These are phyloP conservation scores for Trichoderma atroviride DNA, from an alignment of 2,329 filamentous ascomycete species.

Conservation along the genomic window DNA sequence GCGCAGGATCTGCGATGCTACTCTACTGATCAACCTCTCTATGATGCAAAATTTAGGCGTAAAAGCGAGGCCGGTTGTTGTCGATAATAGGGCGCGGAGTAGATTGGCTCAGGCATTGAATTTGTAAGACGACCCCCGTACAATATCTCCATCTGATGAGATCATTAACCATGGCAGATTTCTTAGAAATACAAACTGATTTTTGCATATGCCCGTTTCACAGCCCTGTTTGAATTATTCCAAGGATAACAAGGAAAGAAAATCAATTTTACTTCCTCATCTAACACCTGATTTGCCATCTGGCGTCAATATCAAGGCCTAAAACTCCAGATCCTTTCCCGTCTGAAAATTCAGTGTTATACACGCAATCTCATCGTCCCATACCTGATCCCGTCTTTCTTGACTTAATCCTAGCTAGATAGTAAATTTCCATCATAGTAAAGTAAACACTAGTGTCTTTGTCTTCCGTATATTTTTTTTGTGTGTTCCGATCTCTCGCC, in stretches of 20 bases:
- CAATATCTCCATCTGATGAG: not conserved
- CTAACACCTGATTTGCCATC: constrained; percentile 12
- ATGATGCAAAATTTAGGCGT: not conserved
- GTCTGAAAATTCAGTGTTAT: constrained; percentile 22
- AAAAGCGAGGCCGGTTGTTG: not conserved
- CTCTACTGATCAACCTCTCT: not conserved
- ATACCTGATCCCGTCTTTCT: constrained; percentile 18
- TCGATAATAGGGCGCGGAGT: constrained; percentile 5
- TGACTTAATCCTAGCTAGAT: constrained; percentile 7
- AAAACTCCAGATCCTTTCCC: constrained; percentile 26
- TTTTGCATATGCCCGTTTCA: not conserved
- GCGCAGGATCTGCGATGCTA: not conserved
- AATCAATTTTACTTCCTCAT: constrained; percentile 16
- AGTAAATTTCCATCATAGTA: constrained; percentile 14
- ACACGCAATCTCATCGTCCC: constrained; percentile 16
- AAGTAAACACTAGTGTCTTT: not conserved
- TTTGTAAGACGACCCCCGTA: not conserved
- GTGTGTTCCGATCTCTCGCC: not conserved
- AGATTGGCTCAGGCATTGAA: not conserved
- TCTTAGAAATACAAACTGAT: not conserved
- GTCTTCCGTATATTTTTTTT: not conserved
- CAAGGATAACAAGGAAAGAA: constrained; percentile 4
- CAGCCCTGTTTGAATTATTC: not conserved
- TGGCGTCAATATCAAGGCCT: constrained; percentile 24
- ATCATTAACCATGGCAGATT: not conserved